Percentiles rank a stretch among this genome's conserved stretches.
phyloP scores from a whole-genome alignment of 78 protist genomes.

The Dictyostelium firmibasis region DNA sequence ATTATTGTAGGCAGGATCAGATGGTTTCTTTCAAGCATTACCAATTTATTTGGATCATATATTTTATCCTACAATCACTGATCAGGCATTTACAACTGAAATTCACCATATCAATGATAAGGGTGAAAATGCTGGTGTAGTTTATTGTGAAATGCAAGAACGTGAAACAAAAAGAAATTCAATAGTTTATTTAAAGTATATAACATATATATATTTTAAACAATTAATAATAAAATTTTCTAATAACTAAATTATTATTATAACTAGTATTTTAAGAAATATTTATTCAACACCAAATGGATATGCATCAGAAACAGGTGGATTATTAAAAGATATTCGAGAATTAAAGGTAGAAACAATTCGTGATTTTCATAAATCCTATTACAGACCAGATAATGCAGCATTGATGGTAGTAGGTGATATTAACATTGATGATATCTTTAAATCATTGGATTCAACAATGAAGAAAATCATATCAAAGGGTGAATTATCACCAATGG shows the following conservation, averaged over 20 bases:
- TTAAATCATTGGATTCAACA: not conserved
- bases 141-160: conserved; percentile 83
- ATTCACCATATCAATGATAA: conserved; percentile 76
- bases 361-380: conserved; percentile 42
- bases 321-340: conserved; percentile 35
- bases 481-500: not conserved
- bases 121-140: conserved; percentile 80
- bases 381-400: conserved; percentile 58
- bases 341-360: conserved; percentile 38
- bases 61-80: conserved; percentile 89
- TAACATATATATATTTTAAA: too few species aligned
- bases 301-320: conserved; percentile 68
- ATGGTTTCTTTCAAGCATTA: conserved; percentile 88
- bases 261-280: not conserved
- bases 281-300: not conserved
- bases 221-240: too few species aligned
- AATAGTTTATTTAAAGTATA: not conserved
- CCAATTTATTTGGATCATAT: conserved; percentile 94
- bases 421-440: conserved; percentile 30
- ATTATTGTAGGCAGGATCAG: conserved; percentile 61
- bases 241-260: not conserved
- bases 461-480: conserved; percentile 13
- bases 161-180: not conserved
- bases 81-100: conserved; percentile 66
- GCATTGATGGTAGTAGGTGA: conserved; percentile 46